These are phyloP conservation scores for Verbascum thapsus DNA, from an alignment of 257 asterid genomes.

Conservation along the genomic window DNA sequence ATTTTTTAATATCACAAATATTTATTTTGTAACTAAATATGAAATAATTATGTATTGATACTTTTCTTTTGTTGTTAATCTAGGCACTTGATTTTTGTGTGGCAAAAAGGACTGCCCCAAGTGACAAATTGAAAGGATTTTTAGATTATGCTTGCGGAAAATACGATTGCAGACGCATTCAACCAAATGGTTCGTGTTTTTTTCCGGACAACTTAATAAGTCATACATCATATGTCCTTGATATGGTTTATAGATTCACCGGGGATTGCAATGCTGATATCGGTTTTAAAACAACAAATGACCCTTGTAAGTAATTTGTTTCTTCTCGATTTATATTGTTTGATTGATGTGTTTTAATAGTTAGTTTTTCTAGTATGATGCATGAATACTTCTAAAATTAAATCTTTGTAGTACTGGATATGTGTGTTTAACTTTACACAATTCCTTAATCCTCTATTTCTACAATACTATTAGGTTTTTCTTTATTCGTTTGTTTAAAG, in stretches of 20 bases:
- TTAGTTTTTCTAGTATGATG: too few species aligned
- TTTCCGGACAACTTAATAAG: not conserved
- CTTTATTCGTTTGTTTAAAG: too few species aligned
- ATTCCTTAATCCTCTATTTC: too few species aligned
- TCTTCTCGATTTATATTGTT: not conserved
- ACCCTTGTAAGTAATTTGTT: constrained; percentile 12
- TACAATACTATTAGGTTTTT: too few species aligned
- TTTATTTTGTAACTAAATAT: too few species aligned
- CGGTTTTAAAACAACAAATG: not conserved
- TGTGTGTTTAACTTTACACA: too few species aligned
- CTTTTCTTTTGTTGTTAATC: too few species aligned
- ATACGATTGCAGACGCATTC: not conserved
- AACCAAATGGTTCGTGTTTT: constrained; percentile 20
- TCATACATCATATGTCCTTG: constrained; percentile 20
- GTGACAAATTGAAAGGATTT: not conserved
- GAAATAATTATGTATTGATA: too few species aligned
- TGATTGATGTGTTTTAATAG: not conserved
- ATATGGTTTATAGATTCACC: not conserved
- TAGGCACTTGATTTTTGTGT: not conserved
- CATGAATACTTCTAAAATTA: too few species aligned
- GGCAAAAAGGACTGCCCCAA: not conserved
- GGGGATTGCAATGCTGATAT: not conserved
- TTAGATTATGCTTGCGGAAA: constrained; percentile 6
- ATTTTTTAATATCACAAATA: too few species aligned
- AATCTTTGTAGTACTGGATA: too few species aligned